Percentiles rank a stretch among this genome's conserved stretches.
Evolutionary conservation across 139 green algal genomes (phyloP).

Genomic region (Volvox africanus): DNA sequence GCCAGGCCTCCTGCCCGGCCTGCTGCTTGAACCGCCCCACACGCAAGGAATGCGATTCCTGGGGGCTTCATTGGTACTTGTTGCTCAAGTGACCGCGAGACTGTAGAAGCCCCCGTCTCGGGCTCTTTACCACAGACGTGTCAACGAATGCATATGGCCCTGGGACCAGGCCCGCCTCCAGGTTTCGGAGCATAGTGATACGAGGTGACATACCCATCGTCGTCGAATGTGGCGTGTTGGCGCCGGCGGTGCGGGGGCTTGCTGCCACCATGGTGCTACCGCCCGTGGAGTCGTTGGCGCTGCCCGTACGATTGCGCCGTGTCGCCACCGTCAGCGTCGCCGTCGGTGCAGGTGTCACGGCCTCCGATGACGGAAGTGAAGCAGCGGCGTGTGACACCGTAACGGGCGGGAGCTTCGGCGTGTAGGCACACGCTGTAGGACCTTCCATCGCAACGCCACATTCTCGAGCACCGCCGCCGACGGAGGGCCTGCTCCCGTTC

Average conservation of each 20-base stretch:
- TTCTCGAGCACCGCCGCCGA: not conserved
- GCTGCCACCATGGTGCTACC: not conserved
- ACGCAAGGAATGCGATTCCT: too few species aligned
- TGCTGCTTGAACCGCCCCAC: too few species aligned
- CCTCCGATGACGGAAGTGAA: not conserved
- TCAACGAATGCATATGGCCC: not conserved
- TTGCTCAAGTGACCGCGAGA: not conserved
- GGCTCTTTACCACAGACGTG: constrained; percentile 22
- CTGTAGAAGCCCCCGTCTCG: not conserved
- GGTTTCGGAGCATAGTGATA: not conserved
- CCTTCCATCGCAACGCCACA: not conserved
- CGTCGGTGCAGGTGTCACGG: not conserved
- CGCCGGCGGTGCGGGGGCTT: not conserved
- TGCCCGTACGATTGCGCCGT: not conserved
- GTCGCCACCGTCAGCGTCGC: not conserved
- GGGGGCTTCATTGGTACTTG: too few species aligned
- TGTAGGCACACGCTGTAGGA: not conserved
- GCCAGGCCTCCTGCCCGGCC: too few species aligned
- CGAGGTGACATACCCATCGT: not conserved
- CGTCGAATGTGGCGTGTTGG: not conserved
- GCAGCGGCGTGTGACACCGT: not conserved
- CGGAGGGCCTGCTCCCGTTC: too few species aligned
- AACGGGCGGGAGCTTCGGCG: not conserved
- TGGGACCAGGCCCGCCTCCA: not conserved
- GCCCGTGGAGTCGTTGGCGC: not conserved